Percentiles rank a stretch among this genome's conserved stretches.
These are phyloP conservation scores for Phaeophleospora eucalypticola DNA, from an alignment of 2,329 filamentous ascomycete genomes.

Conservation along the genomic window DNA sequence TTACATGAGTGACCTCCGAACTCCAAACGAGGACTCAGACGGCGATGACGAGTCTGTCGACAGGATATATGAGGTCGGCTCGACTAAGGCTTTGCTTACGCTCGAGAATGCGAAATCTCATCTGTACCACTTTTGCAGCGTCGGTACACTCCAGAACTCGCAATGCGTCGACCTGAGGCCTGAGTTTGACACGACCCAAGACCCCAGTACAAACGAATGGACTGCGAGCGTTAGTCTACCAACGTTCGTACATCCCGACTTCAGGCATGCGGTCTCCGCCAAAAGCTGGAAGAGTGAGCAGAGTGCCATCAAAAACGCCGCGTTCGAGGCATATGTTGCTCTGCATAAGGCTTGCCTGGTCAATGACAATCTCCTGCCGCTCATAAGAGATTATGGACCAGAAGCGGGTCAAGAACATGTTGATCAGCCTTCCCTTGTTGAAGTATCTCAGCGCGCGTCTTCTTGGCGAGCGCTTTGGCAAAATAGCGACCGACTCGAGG, in stretches of 20 bases:
- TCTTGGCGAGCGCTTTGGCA: slow-evolving; percentile 10
- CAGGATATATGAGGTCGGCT: slow-evolving; percentile 40
- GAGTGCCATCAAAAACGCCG: slow-evolving; percentile 70
- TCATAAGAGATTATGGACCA: slow-evolving; percentile 32
- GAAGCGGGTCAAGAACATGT: slow-evolving; percentile 18
- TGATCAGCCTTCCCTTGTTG: slow-evolving; percentile 26
- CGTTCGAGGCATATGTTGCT: slow-evolving; percentile 71
- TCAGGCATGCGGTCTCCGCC: slow-evolving; percentile 54
- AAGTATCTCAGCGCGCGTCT: slow-evolving; percentile 16
- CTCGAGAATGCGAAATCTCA: slow-evolving; percentile 71
- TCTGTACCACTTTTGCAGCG: slow-evolving; percentile 73
- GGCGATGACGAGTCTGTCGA: slow-evolving; percentile 49
- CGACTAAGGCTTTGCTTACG: slow-evolving; percentile 62
- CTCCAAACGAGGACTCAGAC: slow-evolving; percentile 37
- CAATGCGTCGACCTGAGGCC: slow-evolving; percentile 64
- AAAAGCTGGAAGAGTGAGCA: slow-evolving; percentile 65
- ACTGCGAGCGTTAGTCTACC: slow-evolving; percentile 67
- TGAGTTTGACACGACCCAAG: slow-evolving; percentile 56
- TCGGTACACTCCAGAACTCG: slow-evolving; percentile 49
- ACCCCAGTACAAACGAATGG: slow-evolving; percentile 32
- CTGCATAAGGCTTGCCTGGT: slow-evolving; percentile 69
- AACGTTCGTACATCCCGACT: slow-evolving; percentile 58
- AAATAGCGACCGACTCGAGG: not conserved
- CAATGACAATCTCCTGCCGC: slow-evolving; percentile 72
- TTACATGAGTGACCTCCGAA: slow-evolving; percentile 62